These are phyloP conservation scores for Hypoxylon fragiforme DNA, from an alignment of 495 filamentous ascomycete species.

Conservation along the genomic window DNA sequence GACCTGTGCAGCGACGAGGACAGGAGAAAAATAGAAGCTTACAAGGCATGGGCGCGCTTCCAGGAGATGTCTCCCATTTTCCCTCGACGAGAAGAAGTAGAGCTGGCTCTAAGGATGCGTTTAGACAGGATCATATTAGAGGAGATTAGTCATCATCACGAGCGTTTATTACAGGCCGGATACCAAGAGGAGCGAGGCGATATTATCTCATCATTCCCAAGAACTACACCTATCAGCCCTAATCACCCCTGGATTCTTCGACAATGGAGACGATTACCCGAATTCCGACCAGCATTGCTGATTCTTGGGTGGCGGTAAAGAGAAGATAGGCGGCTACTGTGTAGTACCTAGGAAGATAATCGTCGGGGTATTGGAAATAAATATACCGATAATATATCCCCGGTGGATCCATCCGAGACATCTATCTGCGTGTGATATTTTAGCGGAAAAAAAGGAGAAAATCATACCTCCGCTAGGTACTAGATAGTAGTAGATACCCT, in stretches of 20 bases:
- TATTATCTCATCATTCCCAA: constrained; percentile 2
- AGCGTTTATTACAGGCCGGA: constrained; percentile 14
- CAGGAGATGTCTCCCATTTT: constrained; percentile 39
- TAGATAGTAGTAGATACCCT: too few species aligned
- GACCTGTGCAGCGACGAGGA: constrained; percentile 33
- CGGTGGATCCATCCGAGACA: too few species aligned
- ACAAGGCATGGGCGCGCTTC: constrained; percentile 35
- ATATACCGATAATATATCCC: too few species aligned
- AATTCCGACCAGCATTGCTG: constrained; percentile 33
- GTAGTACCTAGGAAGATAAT: too few species aligned
- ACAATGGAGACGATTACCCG: constrained; percentile 34
- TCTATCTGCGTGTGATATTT: too few species aligned
- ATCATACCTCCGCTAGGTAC: too few species aligned
- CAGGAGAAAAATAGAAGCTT: constrained; percentile 30
- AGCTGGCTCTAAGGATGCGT: constrained; percentile 27
- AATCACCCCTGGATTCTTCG: constrained; percentile 36
- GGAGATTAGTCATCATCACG: constrained; percentile 24
- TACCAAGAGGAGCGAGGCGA: neutral
- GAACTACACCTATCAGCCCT: constrained; percentile 7
- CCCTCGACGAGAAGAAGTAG: constrained; percentile 33
- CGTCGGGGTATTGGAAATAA: too few species aligned
- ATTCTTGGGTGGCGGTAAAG: constrained; percentile 32
- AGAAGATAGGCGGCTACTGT: neutral
- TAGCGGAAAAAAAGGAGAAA: too few species aligned
- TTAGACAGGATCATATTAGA: constrained; percentile 30